phyloP scores from a whole-genome alignment of 2,329 filamentous ascomycete species.

The Curvularia sp. region DNA sequence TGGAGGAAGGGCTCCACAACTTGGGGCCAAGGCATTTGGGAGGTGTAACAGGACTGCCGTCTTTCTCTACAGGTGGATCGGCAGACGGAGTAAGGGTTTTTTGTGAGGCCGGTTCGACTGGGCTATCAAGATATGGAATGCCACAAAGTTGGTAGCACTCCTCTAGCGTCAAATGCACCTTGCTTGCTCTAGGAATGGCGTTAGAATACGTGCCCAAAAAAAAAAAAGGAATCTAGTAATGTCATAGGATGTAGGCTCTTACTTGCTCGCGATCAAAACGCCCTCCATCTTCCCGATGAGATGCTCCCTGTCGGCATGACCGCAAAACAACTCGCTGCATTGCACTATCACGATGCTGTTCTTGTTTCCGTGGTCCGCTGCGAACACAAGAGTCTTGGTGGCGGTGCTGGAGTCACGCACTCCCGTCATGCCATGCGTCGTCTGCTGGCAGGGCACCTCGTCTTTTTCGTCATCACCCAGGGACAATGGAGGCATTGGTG shows the following conservation, averaged over 20 bases:
- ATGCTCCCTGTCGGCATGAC: constrained; percentile 5
- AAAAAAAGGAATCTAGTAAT: background rate
- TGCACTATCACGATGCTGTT: background rate
- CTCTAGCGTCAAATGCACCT: constrained; percentile 10
- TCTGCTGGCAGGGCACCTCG: no score
- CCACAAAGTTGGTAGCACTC: constrained; percentile 19
- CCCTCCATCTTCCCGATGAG: constrained; percentile 21
- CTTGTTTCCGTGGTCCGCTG: background rate
- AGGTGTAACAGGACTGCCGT: background rate
- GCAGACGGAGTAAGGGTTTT: background rate
- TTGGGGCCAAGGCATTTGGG: background rate
- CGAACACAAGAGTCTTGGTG: background rate
- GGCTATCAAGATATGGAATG: background rate
- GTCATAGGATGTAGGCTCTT: background rate
- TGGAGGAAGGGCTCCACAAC: background rate
- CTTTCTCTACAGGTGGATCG: background rate
- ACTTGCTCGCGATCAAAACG: constrained; percentile 16
- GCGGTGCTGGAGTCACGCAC: background rate
- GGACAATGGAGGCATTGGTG: constrained; percentile 29
- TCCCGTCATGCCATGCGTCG: no score
- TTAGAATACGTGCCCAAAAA: background rate
- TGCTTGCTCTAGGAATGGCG: background rate
- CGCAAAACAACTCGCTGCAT: constrained; percentile 12
- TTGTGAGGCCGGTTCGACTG: background rate
- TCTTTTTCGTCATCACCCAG: constrained; percentile 14